Evolutionary conservation across 2,329 filamentous ascomycete species (phyloP).

Genomic region (Penicillium sp.): DNA sequence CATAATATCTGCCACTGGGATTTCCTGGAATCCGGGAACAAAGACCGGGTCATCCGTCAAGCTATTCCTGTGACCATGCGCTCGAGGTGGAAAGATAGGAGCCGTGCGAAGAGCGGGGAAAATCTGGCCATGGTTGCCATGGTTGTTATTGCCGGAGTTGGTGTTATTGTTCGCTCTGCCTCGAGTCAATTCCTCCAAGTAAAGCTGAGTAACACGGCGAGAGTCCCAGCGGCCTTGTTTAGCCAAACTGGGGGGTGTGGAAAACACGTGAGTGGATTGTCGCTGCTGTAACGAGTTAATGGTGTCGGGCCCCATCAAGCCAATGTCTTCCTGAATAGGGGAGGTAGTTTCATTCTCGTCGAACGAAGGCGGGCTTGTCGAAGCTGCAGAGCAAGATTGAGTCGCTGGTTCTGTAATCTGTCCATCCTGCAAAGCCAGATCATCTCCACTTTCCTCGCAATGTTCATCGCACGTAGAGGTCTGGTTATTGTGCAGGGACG

Average conservation of each 20-base stretch:
- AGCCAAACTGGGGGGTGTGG: constrained; percentile 56
- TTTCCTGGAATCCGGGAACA: constrained; percentile 35
- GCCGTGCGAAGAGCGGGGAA: constrained; percentile 23
- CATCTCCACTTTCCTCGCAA: constrained; percentile 42
- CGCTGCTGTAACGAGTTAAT: constrained; percentile 39
- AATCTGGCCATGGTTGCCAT: constrained; percentile 25
- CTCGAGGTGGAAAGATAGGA: constrained; percentile 24
- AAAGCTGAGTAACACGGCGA: constrained; percentile 58
- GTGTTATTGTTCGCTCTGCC: constrained; percentile 22
- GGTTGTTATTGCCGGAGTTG: background rate
- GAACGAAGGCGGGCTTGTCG: constrained; percentile 39
- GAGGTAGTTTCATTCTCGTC: constrained; percentile 15
- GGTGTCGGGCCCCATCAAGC: constrained; percentile 43
- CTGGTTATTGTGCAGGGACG: constrained; percentile 43
- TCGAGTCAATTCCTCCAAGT: constrained; percentile 52
- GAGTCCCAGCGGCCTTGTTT: constrained; percentile 57
- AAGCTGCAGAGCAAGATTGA: constrained; percentile 40
- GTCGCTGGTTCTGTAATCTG: constrained; percentile 33
- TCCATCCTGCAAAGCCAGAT: constrained; percentile 30
- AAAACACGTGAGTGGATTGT: constrained; percentile 46
- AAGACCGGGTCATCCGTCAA: constrained; percentile 41
- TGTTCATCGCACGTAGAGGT: constrained; percentile 36
- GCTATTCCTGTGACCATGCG: constrained; percentile 28
- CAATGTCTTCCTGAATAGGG: constrained; percentile 32
- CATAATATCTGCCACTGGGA: constrained; percentile 31